Evolutionary conservation across 306 rosid genomes (phyloP).

Genomic region (Lathyrus oleraceus): DNA sequence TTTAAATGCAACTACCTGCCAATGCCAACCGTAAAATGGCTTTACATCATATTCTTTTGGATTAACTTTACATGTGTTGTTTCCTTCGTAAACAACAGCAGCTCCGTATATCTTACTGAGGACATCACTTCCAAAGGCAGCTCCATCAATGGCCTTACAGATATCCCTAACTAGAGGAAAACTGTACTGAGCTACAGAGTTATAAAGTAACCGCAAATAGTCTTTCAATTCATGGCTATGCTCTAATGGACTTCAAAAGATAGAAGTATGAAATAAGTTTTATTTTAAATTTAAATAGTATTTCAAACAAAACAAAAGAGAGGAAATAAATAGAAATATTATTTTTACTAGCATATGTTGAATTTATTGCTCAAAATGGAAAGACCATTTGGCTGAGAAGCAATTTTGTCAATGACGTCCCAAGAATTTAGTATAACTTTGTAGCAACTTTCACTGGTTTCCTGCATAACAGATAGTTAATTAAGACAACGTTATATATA

Average conservation of each 20-base stretch:
- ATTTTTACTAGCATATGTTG: neutral
- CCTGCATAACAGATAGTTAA: neutral
- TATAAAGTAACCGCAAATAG: fast-evolving
- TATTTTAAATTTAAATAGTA: neutral
- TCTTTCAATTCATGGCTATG: neutral
- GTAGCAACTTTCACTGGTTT: neutral
- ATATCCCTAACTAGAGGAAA: neutral
- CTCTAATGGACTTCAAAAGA: neutral
- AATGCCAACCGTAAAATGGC: neutral
- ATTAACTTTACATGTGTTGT: neutral
- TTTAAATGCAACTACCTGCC: neutral
- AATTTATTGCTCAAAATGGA: neutral
- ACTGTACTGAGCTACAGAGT: neutral
- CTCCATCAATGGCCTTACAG: neutral
- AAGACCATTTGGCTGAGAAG: neutral
- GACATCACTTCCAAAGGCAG: neutral
- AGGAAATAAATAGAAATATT: neutral
- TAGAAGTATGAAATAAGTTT: neutral
- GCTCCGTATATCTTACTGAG: neutral
- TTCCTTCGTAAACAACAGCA: too few species aligned
- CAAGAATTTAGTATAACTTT: neutral
- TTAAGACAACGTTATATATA: too few species aligned
- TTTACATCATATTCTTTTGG: neutral
- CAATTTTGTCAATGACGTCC: neutral
- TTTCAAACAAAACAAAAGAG: neutral